Conservation (phyloP, 2,329 filamentous ascomycete genomes). For the Ciborinia camelliae region DNA sequence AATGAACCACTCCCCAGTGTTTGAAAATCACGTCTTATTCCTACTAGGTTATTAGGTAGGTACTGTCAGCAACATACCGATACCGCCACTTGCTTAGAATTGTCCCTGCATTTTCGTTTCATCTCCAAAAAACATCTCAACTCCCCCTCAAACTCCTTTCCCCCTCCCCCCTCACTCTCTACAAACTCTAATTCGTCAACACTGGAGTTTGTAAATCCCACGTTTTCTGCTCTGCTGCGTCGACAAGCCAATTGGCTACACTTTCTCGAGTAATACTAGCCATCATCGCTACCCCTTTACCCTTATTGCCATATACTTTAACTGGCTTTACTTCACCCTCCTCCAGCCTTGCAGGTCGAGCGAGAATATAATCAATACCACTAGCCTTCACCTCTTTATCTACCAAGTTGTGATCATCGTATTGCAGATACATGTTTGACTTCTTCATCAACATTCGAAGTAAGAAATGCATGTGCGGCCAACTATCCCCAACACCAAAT, state of each 20-base stretch:
- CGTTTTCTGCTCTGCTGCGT: conserved; percentile 41
- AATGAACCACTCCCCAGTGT: neutral
- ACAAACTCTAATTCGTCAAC: neutral
- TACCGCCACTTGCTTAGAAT: neutral
- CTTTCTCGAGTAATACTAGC: conserved; percentile 35
- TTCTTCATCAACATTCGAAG: conserved; percentile 45
- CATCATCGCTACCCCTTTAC: conserved; percentile 22
- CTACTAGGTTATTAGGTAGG: too few relatives aligned
- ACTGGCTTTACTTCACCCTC: conserved; percentile 20
- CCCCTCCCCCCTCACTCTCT: neutral
- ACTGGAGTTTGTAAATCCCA: conserved; percentile 14
- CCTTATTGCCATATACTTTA: conserved; percentile 23
- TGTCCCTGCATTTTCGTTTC: neutral
- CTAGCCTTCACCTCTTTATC: conserved; percentile 26
- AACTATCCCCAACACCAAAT: conserved; percentile 48
- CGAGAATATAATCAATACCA: conserved; percentile 23
- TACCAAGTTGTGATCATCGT: conserved; percentile 46
- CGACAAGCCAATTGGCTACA: conserved; percentile 47
- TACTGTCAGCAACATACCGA: neutral
- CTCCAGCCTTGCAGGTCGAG: conserved; percentile 24
- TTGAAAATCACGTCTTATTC: neutral
- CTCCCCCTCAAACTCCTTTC: neutral
- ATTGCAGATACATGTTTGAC: conserved; percentile 46
- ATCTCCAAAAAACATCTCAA: neutral
- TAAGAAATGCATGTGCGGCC: conserved; percentile 41